Conservation (phyloP, 805 yeast genomes). For the Ogataea sp. region DNA sequence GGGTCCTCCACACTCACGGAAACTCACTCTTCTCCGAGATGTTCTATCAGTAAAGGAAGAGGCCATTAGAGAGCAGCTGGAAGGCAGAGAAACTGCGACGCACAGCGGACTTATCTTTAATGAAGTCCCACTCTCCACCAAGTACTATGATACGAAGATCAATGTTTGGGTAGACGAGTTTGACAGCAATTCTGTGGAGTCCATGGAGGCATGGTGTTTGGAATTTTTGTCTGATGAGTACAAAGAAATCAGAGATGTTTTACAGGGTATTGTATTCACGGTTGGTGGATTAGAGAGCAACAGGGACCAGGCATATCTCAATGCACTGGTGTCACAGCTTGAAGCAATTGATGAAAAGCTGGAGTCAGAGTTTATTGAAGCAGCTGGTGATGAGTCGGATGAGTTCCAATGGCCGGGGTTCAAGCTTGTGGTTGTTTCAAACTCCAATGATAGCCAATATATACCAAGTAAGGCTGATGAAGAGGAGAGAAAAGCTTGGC, state of each 20-base stretch:
- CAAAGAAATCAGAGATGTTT: conserved; percentile 34
- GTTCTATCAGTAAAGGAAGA: conserved; percentile 5
- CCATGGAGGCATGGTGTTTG: conserved; percentile 23
- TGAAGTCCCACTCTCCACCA: conserved; percentile 13
- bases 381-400: conserved; percentile 2
- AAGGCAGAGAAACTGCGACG: conserved; percentile 3
- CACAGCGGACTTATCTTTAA: conserved; percentile 20
- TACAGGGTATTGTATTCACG: conserved; percentile 41
- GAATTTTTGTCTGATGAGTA: conserved; percentile 32
- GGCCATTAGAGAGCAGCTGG: background rate
- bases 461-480: background rate
- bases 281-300: too few relatives aligned
- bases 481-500: background rate
- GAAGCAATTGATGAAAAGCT: conserved; percentile 7
- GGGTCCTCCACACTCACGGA: conserved; percentile 36
- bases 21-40: conserved; percentile 20
- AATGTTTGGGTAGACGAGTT: conserved; percentile 23
- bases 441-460: conserved; percentile 2
- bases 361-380: conserved; percentile 1
- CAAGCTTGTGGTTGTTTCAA: conserved; percentile 27
- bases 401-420: conserved; percentile 27
- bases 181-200: conserved; percentile 19
- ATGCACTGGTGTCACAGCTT: conserved; percentile 11
- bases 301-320: too few relatives aligned
- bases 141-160: conserved; percentile 20